Evolutionary conservation across 192 early-diverging fungal species (phyloP), one percentile per base, ranked within the genome.

Genomic region (Coemansia sp.): DNA sequence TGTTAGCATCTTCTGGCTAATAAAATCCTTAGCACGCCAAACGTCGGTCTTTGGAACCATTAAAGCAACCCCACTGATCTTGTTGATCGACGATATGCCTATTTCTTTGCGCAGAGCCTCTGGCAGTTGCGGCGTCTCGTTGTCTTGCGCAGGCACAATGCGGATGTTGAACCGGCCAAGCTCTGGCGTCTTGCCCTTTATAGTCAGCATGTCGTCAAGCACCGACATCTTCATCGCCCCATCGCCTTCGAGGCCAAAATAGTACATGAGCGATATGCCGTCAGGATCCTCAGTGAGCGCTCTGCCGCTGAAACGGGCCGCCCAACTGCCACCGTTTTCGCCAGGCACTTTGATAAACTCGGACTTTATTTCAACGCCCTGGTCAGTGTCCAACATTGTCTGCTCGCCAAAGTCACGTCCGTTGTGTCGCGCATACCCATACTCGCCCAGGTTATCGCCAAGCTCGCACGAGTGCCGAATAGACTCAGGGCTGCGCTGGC

Each of bases 391-490:
- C 13, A 63, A 34, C 62, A 72, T 70, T 14, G 17, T 59, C 71
- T 95, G 95, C 29, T 84, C 70, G 41, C 91, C 93, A 81, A 88
- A 95, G 35, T 79, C 71, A 38, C 92, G 85, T 7, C 93, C 95
- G 71, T 95, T 91, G 64, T 94, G 92, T 63, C 92, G 89, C 55
- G 85, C 76, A 84, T 93, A 98, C 19, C 91, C 91, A 70, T 98
- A 98, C 22, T 87, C 86, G 36, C 75, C 68, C 40, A 98, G 73
- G 15, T 85, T 80, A 63, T 95, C 93, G 33, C 88, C 86, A 42
- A 95, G 90, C 59, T 98, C 94, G 71, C 95, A 98, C n/a, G 89
- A 85, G 61, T 98, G 94, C 3, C 95, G 87, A 29, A 95, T 89
- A 15, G 87, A 63, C 43, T 87, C 70, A 52, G 85, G 76, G 20